phyloP scores from a whole-genome alignment of 179 eudicot species.

The Corrigiola litoralis region DNA sequence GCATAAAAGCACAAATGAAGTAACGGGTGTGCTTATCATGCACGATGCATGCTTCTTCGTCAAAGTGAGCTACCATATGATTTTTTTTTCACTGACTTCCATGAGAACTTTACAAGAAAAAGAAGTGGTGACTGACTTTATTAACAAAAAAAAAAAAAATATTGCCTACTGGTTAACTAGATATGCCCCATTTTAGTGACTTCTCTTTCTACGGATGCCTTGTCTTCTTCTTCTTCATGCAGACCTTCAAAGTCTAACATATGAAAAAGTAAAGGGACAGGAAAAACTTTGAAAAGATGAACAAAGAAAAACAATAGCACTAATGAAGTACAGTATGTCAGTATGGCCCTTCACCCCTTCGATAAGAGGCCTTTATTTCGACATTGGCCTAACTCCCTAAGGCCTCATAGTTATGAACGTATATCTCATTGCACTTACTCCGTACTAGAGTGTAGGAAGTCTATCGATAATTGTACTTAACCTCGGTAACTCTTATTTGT shows the following conservation, averaged over 20 bases:
- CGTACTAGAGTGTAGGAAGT: no score
- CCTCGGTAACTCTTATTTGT: neutral
- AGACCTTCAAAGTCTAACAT: neutral
- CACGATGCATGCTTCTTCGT: constrained; percentile 15
- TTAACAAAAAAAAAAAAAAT: neutral
- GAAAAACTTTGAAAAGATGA: no score
- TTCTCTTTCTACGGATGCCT: neutral
- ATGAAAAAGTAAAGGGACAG: neutral
- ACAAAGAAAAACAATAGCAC: no score
- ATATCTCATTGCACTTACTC: no score
- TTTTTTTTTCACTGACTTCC: constrained; percentile 17
- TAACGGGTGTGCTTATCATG: neutral
- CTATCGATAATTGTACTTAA: no score
- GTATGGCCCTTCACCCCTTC: no score
- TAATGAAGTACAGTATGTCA: no score
- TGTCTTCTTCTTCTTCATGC: neutral
- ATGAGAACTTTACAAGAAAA: constrained; percentile 12
- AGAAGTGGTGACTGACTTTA: neutral
- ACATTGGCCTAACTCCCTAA: no score
- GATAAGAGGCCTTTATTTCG: no score
- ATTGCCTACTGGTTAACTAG: no score
- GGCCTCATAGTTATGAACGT: no score
- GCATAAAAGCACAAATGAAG: neutral
- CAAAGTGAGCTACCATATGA: neutral
- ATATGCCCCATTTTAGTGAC: neutral